Evolutionary conservation across 1,284 basidiomycete genomes (phyloP).

Genomic region (Moniliophthora roreri): DNA sequence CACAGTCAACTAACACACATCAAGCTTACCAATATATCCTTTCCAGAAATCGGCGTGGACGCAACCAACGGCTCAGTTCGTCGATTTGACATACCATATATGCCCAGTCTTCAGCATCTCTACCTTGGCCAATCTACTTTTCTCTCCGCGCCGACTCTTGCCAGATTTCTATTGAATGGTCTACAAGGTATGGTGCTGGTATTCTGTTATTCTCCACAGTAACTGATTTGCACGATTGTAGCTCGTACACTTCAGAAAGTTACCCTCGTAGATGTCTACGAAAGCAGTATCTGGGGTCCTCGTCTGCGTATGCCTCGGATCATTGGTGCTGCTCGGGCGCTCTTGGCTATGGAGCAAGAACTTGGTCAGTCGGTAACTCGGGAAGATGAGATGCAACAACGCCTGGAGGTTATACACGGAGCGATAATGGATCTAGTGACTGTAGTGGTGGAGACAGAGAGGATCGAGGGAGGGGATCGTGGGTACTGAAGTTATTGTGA

Average conservation of each 20-base stretch:
- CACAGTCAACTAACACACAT: conserved; percentile 13
- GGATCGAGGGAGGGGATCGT: conserved; percentile 13
- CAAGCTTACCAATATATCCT: conserved; percentile 14
- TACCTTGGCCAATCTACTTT: conserved; percentile 14
- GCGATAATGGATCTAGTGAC: conserved; percentile 3
- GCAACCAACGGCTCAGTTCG: background rate
- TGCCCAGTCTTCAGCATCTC: conserved; percentile 7
- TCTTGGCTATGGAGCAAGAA: background rate
- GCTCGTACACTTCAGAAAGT: background rate
- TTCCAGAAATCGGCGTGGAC: conserved; percentile 3
- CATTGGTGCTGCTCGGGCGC: background rate
- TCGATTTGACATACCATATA: conserved; percentile 3
- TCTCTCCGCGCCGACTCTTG: conserved; percentile 7
- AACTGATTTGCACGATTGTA: background rate
- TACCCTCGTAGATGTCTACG: conserved; percentile 12
- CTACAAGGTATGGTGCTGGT: background rate
- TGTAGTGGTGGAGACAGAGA: conserved; percentile 13
- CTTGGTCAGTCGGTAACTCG: background rate
- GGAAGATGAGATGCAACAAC: background rate
- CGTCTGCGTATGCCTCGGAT: conserved; percentile 11
- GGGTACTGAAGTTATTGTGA: background rate
- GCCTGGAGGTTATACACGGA: background rate
- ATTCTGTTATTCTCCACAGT: background rate
- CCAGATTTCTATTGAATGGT: conserved; percentile 7
- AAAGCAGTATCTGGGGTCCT: conserved; percentile 14